Evolutionary conservation across 345 rosid genomes (phyloP), one percentile per base, ranked within the genome.

Genomic region (Pistacia vera): DNA sequence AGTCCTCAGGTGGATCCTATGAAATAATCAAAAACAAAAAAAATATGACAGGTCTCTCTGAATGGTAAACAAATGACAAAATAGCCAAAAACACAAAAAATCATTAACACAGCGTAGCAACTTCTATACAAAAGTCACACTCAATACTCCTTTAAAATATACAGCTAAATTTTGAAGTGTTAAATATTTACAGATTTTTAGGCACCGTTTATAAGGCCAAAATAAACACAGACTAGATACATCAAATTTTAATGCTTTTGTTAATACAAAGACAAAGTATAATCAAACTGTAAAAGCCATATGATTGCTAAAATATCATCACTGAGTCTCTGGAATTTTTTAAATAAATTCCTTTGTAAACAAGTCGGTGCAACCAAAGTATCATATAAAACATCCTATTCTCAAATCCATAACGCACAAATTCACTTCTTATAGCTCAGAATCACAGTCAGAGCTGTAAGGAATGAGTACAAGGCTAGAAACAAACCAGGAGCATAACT

Each of bases 1-100:
- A 83, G 87, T 87, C 88, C 78, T 95, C 99, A 11, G 99, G 94
- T 62, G 97, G 88, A 88, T 95, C 99, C 99, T 95, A 88, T 65
- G 83, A 85, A 80, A 78, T 64, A 74, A 90, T 62, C 12, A 63
- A 63, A 36, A 6, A 70, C 0, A 20, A 36, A 14, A 71, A 75
- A 62, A 41, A 75, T 78, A 36, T 80, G 59, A 56, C 18, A 58
- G 60, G 52, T 28, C 59, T 65, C 11, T 22, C 35, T 48, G 36
- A 58, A 49, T n/a, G 17, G 65, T 58, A 71, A 25, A 73, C 14
- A 49, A 7, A 35, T 65, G 12, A 41, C 28, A 44, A 66, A 7
- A 55, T 4, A 2, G 51, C 61, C 61, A 33, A 33, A 48, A 61
- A 63, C 28, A 60, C 38, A 25, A 22, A 20, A 25, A 63, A 68